Base-by-base conservation (phyloP, 2,329 filamentous ascomycete species). In the Penicillium sp. region DNA sequence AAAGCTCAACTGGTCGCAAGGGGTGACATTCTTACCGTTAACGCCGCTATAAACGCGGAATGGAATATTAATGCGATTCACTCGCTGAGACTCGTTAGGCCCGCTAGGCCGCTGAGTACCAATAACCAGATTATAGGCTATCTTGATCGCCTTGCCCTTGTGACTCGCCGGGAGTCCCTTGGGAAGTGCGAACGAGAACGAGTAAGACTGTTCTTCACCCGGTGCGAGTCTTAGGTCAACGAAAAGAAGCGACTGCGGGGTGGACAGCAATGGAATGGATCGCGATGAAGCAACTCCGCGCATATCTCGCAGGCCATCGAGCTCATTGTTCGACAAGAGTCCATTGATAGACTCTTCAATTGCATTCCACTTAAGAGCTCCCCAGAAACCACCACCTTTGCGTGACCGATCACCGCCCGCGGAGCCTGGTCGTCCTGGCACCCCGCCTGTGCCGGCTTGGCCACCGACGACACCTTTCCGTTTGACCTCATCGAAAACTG, bases 231-330 rank as follows among this genome's bases (percentile, higher is more conserved):
- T 88, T 59, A 99, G 82, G 76, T 99, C 93, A 57, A 99, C 95
- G 76, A 99, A 99, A 13, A 99, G 81, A 64, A 99, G 92, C 1
- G 93, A 97, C 78, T 98, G 95, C 1, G 94, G 93, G 5, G 94
- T 98, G 17, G 92, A 95, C n/a, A 99, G 84, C 51, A 99, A 82
- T 0, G 95, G 95, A 47, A 99, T 89, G 2, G 91, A 90, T 74
- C 92, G 93, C 35, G 92, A 91, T 75, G 90, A 95, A 28, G 90
- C 91, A 55, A 91, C 89, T 3, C 91, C 91, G 67, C 93, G 90
- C 92, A 98, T 97, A 74, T 98, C 93, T 72, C 93, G 93, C 74
- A 99, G 93, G 62, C 91, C 96, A 79, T 94, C 96, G 68, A 96
- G 87, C 72, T 97, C 93, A 57, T 89, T 89, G 51, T 89, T 88